A percentile compares a stretch with the other conserved stretches of the same genome.
phyloP scores from a whole-genome alignment of 352 stramenopile species.

The Globisporangium cylindrosporum region DNA sequence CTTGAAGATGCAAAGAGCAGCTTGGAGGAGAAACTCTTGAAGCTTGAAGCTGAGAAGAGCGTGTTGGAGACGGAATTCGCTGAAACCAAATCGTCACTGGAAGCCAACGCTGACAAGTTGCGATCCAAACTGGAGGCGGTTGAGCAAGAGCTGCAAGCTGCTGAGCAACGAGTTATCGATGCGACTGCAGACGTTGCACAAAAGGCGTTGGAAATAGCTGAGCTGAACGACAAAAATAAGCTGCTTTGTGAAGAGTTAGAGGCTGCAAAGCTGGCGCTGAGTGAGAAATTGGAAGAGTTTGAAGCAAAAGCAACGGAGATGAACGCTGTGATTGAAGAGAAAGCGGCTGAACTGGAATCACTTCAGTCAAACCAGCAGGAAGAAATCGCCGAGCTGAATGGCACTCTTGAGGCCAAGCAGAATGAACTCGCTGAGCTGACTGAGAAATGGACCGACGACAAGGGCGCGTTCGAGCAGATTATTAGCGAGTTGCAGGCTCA shows the following conservation, averaged over 20 bases:
- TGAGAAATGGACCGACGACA: slow-evolving; percentile 12
- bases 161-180: not conserved
- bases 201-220: not conserved
- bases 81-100: slow-evolving; percentile 7
- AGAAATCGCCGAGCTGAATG: slow-evolving; percentile 1
- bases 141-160: slow-evolving; percentile 1
- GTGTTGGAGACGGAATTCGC: slow-evolving; percentile 13
- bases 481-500: slow-evolving; percentile 11
- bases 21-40: slow-evolving; percentile 19
- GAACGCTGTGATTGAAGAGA: slow-evolving; percentile 4
- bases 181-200: not conserved
- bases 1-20: slow-evolving; percentile 5
- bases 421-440: slow-evolving; percentile 14
- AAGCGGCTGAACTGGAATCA: not conserved
- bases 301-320: slow-evolving; percentile 5
- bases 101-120: not conserved
- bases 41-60: slow-evolving; percentile 17
- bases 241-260: slow-evolving; percentile 1
- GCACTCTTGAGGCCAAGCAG: slow-evolving; percentile 4
- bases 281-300: not conserved
- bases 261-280: slow-evolving; percentile 3
- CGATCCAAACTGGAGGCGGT: not conserved
- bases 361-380: slow-evolving; percentile 25
- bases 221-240: slow-evolving; percentile 1
- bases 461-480: slow-evolving; percentile 19